Percentiles rank a stretch among this genome's conserved stretches.
Conservation (phyloP, 495 filamentous ascomycete species). For the Viridothelium virens region DNA sequence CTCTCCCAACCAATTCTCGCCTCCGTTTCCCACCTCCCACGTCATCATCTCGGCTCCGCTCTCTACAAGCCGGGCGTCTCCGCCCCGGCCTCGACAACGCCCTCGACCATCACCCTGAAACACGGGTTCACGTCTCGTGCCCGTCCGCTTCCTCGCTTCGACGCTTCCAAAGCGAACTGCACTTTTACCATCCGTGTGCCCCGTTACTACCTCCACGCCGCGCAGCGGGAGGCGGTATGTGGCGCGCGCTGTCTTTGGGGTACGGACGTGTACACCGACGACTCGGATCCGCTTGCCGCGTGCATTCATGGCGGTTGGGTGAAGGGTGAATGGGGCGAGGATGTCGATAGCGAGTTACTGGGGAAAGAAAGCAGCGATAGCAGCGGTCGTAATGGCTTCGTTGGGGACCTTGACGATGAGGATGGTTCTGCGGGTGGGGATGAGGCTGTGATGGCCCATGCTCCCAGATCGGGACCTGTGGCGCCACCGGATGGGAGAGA, state of each 20-base stretch:
- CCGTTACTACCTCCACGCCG: slow-evolving; percentile 59
- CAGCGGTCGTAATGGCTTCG: slow-evolving; percentile 25
- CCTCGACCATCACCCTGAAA: slow-evolving; percentile 41
- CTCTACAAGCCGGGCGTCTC: slow-evolving; percentile 47
- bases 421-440: slow-evolving; percentile 13
- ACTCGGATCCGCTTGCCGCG: slow-evolving; percentile 86
- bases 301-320: slow-evolving; percentile 93
- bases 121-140: slow-evolving; percentile 65
- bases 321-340: slow-evolving; percentile 74
- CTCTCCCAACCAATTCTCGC: slow-evolving; percentile 61
- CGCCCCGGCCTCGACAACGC: slow-evolving; percentile 40
- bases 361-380: slow-evolving; percentile 39
- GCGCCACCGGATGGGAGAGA: slow-evolving; percentile 56
- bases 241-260: slow-evolving; percentile 76
- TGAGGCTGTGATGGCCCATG: slow-evolving; percentile 28
- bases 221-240: slow-evolving; percentile 73
- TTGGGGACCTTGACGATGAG: slow-evolving; percentile 8
- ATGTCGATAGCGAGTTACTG: slow-evolving; percentile 60
- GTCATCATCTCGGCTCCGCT: slow-evolving; percentile 73
- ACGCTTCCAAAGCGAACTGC: slow-evolving; percentile 71
- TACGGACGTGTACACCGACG: slow-evolving; percentile 88
- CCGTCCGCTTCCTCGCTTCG: slow-evolving; percentile 66
- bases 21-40: slow-evolving; percentile 58
- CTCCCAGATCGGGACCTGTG: slow-evolving; percentile 44
- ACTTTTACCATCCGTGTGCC: slow-evolving; percentile 83